Conservation (phyloP, 768 basidiomycete genomes). For the Tricholomella constricta region DNA sequence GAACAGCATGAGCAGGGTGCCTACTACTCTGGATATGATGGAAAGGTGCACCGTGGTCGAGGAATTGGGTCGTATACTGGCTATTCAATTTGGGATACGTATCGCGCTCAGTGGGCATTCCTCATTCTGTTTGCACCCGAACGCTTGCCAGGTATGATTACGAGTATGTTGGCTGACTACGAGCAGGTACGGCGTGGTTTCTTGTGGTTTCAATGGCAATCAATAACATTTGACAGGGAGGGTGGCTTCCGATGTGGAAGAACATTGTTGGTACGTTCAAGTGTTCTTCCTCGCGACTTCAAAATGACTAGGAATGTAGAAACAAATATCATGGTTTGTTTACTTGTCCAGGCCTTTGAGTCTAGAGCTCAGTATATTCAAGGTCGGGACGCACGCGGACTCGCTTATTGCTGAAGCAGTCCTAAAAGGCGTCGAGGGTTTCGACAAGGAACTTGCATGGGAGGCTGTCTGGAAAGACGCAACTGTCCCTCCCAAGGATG, state of each 20-base stretch:
- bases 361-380: neutral
- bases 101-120: conserved; percentile 79
- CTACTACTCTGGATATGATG: conserved; percentile 82
- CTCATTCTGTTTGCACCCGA: conserved; percentile 77
- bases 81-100: conserved; percentile 85
- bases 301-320: conserved; percentile 35
- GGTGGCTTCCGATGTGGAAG: conserved; percentile 93
- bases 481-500: conserved; percentile 59
- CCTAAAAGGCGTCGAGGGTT: conserved; percentile 62
- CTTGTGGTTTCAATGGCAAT: neutral
- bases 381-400: conserved; percentile 81
- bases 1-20: conserved; percentile 65
- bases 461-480: conserved; percentile 77
- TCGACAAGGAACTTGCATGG: conserved; percentile 68
- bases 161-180: conserved; percentile 81
- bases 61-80: conserved; percentile 81
- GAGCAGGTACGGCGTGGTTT: conserved; percentile 44
- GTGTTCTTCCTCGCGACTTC: neutral
- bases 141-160: conserved; percentile 72
- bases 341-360: neutral
- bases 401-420: conserved; percentile 75
- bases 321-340: conserved; percentile 77
- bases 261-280: conserved; percentile 62
- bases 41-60: conserved; percentile 52
- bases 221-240: conserved; percentile 45